phyloP scores from a whole-genome alignment of 2,329 filamentous ascomycete genomes.

The Aspergillus versicolor region DNA sequence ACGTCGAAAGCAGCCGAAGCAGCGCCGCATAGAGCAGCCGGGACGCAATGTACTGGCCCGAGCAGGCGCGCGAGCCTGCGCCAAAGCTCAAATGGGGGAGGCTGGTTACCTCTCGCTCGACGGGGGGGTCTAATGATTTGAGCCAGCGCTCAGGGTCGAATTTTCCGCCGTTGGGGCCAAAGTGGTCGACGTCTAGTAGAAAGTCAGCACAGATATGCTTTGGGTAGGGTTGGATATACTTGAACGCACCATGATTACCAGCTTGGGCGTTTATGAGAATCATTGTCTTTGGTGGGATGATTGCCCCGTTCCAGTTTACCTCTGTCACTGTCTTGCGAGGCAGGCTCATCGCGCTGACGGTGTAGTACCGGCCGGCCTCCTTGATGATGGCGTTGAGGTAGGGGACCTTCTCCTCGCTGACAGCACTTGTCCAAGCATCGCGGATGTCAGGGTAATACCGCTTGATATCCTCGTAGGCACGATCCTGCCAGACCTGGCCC shows the following conservation, averaged over 20 bases:
- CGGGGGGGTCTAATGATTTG: constrained; percentile 37
- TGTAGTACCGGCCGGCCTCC: constrained; percentile 72
- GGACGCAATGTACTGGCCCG: constrained; percentile 58
- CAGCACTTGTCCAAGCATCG: constrained; percentile 66
- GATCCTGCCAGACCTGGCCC: constrained; percentile 66
- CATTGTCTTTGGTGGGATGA: constrained; percentile 70
- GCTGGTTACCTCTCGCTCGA: constrained; percentile 47
- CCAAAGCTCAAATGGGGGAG: constrained; percentile 59
- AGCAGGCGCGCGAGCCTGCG: constrained; percentile 59
- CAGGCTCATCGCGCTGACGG: constrained; percentile 70
- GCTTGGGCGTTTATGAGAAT: constrained; percentile 75
- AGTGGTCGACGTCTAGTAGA: constrained; percentile 57
- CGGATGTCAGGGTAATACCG: constrained; percentile 61
- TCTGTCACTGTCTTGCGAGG: constrained; percentile 67
- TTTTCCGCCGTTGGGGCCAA: constrained; percentile 51
- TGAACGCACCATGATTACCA: constrained; percentile 55
- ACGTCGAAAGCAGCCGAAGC: constrained; percentile 54
- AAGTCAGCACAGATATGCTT: not conserved
- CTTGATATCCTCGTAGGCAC: constrained; percentile 66
- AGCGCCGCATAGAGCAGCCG: constrained; percentile 57
- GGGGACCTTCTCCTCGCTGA: constrained; percentile 67
- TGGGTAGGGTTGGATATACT: no score
- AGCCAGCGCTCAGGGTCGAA: constrained; percentile 69
- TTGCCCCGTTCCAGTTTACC: constrained; percentile 63
- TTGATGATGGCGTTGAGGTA: constrained; percentile 74